Base-by-base conservation (phyloP, 208 protist genomes). In the Trypanosoma rangeli region DNA sequence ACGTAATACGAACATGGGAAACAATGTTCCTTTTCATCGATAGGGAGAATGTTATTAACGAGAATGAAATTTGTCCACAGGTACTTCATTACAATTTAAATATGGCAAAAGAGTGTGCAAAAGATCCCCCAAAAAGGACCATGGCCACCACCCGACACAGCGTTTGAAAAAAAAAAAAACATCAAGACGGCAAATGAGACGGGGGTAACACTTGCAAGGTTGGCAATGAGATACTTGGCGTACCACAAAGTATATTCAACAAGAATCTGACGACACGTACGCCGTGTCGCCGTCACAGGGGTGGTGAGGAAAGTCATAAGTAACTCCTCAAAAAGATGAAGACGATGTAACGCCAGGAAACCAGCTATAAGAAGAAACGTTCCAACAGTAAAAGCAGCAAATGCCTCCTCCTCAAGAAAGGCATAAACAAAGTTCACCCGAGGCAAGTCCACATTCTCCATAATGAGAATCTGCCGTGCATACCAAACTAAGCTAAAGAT, bases 1-100 rank as follows among this genome's bases (percentile, higher is more conserved):
- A 81, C 53, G 39, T 77, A 81, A 29, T 81, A 81, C 10, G 70
- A 70, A 64, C 76, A 81, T 53, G 70, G 70, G 39, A 67, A 72
- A 63, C 76, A 81, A 26, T 64, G 64, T 44, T 76, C 52, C 39
- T 60, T 59, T 33, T 37, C 50, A 48, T 71, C 63, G 12, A 44
- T 0, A 28, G 76, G 76, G 48, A 76, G 13, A n/a, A 77, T 65
- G 52, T 81, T 74, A 56, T 81, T 81, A 0, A 81, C 50, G 4
- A 81, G 24, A 18, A 81, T 28, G 28, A 81, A 59, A 54, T 81
- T 76, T 42, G 76, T 73, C 76, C 76, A 81, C 76, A 70, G 74
- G 31, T 73, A 53, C 22, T 54, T 58, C 46, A 33, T 48, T 48
- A 48, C 71, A 81, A 42, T 78, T 81, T 42, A 0, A 39, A 59